A percentile compares a stretch with the other conserved stretches of the same genome.
Conservation (phyloP, 352 stramenopile species). For the Globisporangium ultimum region DNA sequence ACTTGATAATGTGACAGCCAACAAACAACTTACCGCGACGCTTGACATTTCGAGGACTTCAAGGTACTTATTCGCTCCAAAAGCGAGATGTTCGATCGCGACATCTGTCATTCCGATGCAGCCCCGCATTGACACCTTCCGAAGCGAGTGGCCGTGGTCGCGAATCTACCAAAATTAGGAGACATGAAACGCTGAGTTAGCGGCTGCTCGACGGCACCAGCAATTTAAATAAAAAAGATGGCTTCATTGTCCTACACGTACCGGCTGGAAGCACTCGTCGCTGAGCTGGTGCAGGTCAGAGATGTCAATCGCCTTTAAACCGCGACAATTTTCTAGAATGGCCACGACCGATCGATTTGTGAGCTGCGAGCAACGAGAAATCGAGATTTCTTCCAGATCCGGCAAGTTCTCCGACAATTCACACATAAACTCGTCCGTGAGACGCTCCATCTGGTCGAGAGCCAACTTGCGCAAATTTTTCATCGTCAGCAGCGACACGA, state of each 20-base stretch:
- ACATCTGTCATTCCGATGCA: conserved; percentile 59
- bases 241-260: conserved; percentile 15
- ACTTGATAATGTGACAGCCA: no score
- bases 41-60: conserved; percentile 73
- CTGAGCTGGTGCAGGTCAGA: conserved; percentile 72
- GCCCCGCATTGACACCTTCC: conserved; percentile 51
- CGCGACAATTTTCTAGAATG: conserved; percentile 54
- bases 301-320: conserved; percentile 54
- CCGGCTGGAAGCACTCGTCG: conserved; percentile 57
- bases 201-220: no score
- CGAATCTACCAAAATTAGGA: conserved; percentile 29
- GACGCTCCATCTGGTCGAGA: conserved; percentile 75
- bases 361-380: conserved; percentile 70
- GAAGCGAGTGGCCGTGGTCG: conserved; percentile 44
- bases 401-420: conserved; percentile 17
- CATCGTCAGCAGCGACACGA: conserved; percentile 64
- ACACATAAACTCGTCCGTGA: conserved; percentile 58
- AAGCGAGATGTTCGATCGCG: conserved; percentile 53
- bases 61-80: conserved; percentile 53
- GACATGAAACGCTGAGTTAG: neutral
- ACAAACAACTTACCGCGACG: conserved; percentile 42
- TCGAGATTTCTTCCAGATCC: conserved; percentile 58
- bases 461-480: conserved; percentile 57
- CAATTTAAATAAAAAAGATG: conserved; percentile 5
- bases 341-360: conserved; percentile 40